phyloP scores from a whole-genome alignment of 768 basidiomycete species.

The Leccinellum rugosiceps region DNA sequence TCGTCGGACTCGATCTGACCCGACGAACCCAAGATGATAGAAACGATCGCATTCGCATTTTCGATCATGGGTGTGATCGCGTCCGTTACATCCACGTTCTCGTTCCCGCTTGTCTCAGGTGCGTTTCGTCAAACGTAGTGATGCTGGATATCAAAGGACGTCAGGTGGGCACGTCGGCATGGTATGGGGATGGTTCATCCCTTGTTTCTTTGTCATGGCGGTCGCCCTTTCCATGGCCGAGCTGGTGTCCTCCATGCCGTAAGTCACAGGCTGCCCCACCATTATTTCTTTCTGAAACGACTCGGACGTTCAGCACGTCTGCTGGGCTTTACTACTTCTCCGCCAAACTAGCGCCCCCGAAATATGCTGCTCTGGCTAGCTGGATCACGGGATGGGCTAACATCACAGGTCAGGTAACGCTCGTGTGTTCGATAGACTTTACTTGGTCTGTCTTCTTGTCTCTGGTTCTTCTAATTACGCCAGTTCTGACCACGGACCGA shows the following conservation, averaged over 20 bases:
- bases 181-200: constrained; percentile 77
- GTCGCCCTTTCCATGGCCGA: constrained; percentile 75
- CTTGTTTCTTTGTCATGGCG: constrained; percentile 61
- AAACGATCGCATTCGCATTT: constrained; percentile 65
- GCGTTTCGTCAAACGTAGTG: constrained; percentile 10
- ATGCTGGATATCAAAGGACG: background rate
- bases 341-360: constrained; percentile 64
- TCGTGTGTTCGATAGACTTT: constrained; percentile 74
- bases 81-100: constrained; percentile 63
- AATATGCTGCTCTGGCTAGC: constrained; percentile 59
- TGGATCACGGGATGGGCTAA: constrained; percentile 67
- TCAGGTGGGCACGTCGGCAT: constrained; percentile 74
- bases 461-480: background rate
- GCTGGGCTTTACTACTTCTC: constrained; percentile 80
- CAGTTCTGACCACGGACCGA: background rate
- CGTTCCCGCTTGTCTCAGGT: constrained; percentile 63
- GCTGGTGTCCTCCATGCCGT: constrained; percentile 75
- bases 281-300: background rate
- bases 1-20: background rate
- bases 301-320: constrained; percentile 50
- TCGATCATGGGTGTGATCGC: constrained; percentile 73
- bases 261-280: constrained; percentile 24
- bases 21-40: constrained; percentile 36
- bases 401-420: constrained; percentile 64
- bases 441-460: constrained; percentile 43